Evolutionary conservation across 768 basidiomycete genomes (phyloP), one percentile per base, ranked within the genome.

Genomic region (Lentinula boryana): DNA sequence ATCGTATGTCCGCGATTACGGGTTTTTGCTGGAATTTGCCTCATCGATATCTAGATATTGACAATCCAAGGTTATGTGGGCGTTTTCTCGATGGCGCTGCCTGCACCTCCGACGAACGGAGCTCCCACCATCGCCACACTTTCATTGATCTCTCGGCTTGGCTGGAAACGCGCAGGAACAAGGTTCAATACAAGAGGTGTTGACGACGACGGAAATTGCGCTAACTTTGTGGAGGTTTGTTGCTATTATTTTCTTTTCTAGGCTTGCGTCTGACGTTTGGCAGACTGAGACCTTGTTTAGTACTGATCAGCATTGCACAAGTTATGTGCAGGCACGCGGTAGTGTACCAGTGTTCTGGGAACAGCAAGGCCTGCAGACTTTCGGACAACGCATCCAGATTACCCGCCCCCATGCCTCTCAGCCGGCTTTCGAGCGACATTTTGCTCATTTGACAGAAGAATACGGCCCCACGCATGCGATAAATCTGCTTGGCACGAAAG

Each of bases 301-400:
- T 64, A 92, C 93, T 4, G 85, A 91, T 60, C 88, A 90, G 63
- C 86, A 93, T 64, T 91, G 87, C 72, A 86, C 95, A 69, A 95
- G 94, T 70, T 98, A 93, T 72, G 86, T 88, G 38, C 95, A 98
- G 81, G 85, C 95, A 50, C 87, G 97, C 64, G 97, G 97, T 62
- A 95, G 92, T 66, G 91, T 99, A 46, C 97, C 97, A 95, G 94
- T 98, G 61, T 99, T 99, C 71, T 99, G 97, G 97, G 96, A 98
- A 71, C 96, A 99, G 68, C 94, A 96, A 74, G 95, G 93, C 31
- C 71, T 95, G 43, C 93, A 95, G 69, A 95, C 96, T 0, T 95
- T 99, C 68, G 92, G 94, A 40, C 94, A 93, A 65, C 85, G 86
- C 60, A 93, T 99, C 44, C 95, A 98, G 70, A 93, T 99, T 63